A percentile compares a stretch with the other conserved stretches of the same genome.
Evolutionary conservation across 75 land plant genomes (phyloP).

Genomic region (Gnetum montanum): DNA sequence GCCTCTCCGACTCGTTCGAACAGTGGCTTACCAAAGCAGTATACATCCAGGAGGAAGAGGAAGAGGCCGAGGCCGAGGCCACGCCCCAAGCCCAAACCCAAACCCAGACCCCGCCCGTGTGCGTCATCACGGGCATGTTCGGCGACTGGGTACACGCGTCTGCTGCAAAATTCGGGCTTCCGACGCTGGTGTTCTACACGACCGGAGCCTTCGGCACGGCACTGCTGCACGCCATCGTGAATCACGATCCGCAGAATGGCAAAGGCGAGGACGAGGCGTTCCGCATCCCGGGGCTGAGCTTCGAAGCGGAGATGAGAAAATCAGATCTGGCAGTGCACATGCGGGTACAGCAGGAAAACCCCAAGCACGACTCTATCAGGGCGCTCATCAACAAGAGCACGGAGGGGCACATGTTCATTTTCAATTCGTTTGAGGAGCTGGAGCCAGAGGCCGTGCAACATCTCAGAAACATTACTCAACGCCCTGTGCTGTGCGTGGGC

Average conservation of each 20-base stretch:
- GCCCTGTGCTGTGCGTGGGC: background rate
- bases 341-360: background rate
- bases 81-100: too few species aligned
- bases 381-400: background rate
- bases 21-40: too few species aligned
- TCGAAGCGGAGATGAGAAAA: background rate
- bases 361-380: background rate
- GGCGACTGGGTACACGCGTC: constrained; percentile 16
- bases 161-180: constrained; percentile 29
- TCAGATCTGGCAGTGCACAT: background rate
- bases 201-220: constrained; percentile 11
- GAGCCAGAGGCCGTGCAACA: background rate
- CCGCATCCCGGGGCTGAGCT: background rate
- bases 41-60: too few species aligned
- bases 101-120: constrained; percentile 15
- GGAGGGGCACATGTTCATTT: background rate
- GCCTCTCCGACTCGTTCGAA: too few species aligned
- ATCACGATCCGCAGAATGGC: background rate
- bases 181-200: constrained; percentile 21
- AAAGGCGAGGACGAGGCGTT: background rate
- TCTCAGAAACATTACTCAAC: background rate
- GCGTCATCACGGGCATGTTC: constrained; percentile 33
- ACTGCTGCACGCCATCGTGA: background rate
- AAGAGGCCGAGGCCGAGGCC: too few species aligned
- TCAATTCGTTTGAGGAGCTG: background rate